These are phyloP conservation scores for Podospora conica DNA, from an alignment of 495 filamentous ascomycete species.

Conservation along the genomic window DNA sequence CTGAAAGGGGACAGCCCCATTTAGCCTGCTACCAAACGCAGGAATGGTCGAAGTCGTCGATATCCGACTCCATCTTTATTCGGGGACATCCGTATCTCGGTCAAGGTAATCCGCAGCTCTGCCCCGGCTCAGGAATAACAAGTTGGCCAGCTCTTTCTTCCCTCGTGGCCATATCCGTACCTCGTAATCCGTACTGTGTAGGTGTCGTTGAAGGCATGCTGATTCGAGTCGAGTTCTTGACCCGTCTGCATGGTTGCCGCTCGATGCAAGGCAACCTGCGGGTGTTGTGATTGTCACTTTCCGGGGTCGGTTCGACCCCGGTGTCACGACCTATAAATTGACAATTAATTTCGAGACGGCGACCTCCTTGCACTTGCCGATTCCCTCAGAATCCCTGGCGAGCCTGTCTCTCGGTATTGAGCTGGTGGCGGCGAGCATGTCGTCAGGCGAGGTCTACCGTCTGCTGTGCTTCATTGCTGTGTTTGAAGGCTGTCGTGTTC, in stretches of 20 bases:
- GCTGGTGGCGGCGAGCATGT: too few species aligned
- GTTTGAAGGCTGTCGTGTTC: neutral
- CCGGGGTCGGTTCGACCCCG: neutral
- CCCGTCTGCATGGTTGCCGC: constrained; percentile 8
- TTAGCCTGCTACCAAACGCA: neutral
- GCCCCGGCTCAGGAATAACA: neutral
- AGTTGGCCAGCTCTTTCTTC: neutral
- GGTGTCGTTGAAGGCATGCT: neutral
- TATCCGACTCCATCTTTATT: neutral
- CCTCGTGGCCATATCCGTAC: too few species aligned
- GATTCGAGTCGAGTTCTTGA: neutral
- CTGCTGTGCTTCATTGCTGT: neutral
- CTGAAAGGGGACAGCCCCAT: neutral
- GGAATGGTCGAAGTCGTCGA: too few species aligned
- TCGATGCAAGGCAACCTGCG: constrained; percentile 10
- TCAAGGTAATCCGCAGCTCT: neutral
- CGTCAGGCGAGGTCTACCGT: neutral
- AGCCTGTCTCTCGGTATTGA: neutral
- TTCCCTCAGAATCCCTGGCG: neutral
- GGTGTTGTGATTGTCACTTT: neutral
- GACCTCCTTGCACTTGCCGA: neutral
- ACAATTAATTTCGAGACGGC: neutral
- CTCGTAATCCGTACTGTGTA: too few species aligned
- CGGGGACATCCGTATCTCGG: neutral
- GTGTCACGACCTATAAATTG: neutral